These are phyloP conservation scores for Amphibolis antarctica DNA, from an alignment of 106 monocot genomes.

Conservation along the genomic window DNA sequence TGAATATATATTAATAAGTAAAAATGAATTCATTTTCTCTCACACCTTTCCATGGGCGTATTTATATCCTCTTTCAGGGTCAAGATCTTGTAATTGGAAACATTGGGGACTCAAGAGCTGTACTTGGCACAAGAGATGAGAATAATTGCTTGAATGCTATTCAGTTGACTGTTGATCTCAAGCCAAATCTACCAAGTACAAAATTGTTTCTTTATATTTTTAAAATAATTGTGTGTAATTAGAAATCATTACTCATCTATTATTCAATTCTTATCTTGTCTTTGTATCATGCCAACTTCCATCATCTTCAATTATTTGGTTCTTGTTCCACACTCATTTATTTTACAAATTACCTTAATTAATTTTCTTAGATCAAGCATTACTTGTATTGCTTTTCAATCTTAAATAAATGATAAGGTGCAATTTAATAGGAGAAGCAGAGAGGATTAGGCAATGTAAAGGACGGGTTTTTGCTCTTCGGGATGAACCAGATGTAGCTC, in stretches of 20 bases:
- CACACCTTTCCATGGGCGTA: neutral
- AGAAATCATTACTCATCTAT: neutral
- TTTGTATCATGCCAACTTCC: neutral
- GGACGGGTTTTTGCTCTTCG: slow-evolving; percentile 68
- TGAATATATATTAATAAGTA: too few species aligned
- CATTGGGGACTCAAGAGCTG: slow-evolving; percentile 21
- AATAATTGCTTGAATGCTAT: slow-evolving; percentile 12
- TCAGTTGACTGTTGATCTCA: slow-evolving; percentile 23
- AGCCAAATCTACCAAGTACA: slow-evolving; percentile 23
- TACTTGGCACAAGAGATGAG: slow-evolving; percentile 21
- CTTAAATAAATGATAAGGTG: neutral
- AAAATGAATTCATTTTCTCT: neutral
- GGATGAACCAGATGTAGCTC: slow-evolving; percentile 55
- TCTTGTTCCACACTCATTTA: too few species aligned
- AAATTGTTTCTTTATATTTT: neutral
- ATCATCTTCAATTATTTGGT: neutral
- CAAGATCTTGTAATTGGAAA: slow-evolving; percentile 22
- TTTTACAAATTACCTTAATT: too few species aligned
- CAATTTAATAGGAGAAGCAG: slow-evolving; percentile 34
- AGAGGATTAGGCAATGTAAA: slow-evolving; percentile 44
- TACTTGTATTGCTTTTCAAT: neutral
- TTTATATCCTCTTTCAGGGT: slow-evolving; percentile 1
- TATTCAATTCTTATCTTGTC: neutral
- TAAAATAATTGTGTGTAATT: too few species aligned
- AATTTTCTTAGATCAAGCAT: neutral